Conservation (phyloP, 148 eudicot genomes). For the Vaccinium macrocarpon region DNA sequence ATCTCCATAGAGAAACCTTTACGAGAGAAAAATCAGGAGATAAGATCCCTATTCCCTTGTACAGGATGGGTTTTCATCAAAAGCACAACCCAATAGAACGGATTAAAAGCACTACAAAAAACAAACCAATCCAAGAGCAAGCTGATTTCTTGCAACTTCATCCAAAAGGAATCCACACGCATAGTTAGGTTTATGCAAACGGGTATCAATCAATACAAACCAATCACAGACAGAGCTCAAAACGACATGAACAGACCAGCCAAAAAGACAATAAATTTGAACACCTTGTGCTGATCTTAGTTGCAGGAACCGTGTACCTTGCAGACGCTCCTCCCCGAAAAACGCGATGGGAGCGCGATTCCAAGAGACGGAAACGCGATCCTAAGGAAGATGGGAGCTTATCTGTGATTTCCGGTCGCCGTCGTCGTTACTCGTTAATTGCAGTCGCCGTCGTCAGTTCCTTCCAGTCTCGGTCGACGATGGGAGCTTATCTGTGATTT, state of each 20-base stretch:
- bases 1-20: neutral
- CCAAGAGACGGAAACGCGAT: too few species aligned
- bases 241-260: neutral
- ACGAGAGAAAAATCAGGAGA: neutral
- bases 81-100: neutral
- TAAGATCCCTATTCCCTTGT: neutral
- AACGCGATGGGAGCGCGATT: too few species aligned
- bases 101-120: neutral
- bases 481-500: too few species aligned
- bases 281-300: neutral
- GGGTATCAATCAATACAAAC: neutral
- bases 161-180: neutral
- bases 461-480: too few species aligned
- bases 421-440: too few species aligned
- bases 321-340: too few species aligned
- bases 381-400: too few species aligned
- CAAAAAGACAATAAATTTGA: neutral
- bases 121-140: neutral
- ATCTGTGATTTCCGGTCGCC: too few species aligned
- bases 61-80: constrained; percentile 6
- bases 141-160: neutral
- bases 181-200: neutral
- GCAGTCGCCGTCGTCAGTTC: too few species aligned
- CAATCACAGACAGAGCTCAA: neutral
- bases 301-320: too few species aligned